Conservation (phyloP, 768 basidiomycete species). For the Naganishia vaughanmartiniae region DNA sequence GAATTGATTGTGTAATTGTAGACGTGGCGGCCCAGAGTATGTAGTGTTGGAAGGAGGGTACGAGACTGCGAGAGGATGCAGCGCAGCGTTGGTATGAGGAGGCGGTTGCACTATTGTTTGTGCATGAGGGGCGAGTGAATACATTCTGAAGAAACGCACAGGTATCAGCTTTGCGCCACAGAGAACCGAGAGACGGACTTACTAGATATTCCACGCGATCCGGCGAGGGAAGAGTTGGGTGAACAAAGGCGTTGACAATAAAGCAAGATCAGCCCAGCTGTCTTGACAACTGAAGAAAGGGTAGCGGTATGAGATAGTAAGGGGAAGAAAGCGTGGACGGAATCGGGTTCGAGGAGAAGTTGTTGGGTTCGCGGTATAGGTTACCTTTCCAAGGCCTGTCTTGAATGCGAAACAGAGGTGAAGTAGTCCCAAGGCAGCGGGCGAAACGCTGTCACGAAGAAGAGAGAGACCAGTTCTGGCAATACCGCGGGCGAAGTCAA, state of each 20-base stretch:
- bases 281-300: not conserved
- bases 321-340: constrained; percentile 15
- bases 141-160: not conserved
- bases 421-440: not conserved
- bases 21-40: constrained; percentile 1
- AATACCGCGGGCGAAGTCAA: not conserved
- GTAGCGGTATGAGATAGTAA: not conserved
- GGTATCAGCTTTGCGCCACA: not conserved
- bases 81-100: not conserved
- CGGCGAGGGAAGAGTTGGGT: not conserved
- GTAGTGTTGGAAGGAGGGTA: not conserved
- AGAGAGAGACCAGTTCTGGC: too few relatives aligned
- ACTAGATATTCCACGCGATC: constrained; percentile 8
- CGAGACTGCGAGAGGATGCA: not conserved
- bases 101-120: not conserved
- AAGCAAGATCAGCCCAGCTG: constrained; percentile 21
- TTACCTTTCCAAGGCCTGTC: not conserved
- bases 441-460: not conserved
- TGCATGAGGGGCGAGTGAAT: not conserved
- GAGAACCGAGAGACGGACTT: not conserved
- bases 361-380: not conserved
- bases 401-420: not conserved
- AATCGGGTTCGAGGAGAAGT: not conserved
- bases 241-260: not conserved
- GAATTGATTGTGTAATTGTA: not conserved